phyloP scores from a whole-genome alignment of 306 rosid genomes.

The Datisca glomerata region DNA sequence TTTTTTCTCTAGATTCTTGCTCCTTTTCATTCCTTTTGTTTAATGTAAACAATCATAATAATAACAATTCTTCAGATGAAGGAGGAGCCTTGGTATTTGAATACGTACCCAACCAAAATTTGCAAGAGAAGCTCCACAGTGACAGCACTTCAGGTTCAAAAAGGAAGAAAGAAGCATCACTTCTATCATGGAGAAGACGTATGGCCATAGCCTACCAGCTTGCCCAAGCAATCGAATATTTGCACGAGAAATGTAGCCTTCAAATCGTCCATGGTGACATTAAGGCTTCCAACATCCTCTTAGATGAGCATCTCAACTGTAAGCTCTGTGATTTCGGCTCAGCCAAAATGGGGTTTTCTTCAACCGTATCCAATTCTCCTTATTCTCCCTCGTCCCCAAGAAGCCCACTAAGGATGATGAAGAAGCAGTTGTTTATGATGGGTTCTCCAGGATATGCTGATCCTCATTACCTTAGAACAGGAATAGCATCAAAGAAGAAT shows the following conservation, averaged over 20 bases:
- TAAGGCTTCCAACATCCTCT: constrained; percentile 32
- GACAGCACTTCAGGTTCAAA: no score
- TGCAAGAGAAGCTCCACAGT: constrained; percentile 35
- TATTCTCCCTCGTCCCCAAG: constrained; percentile 5
- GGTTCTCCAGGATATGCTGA: constrained; percentile 51
- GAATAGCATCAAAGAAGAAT: constrained; percentile 43
- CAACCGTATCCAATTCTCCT: constrained; percentile 12
- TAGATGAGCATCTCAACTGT: constrained; percentile 23
- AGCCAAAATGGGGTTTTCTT: constrained; percentile 39
- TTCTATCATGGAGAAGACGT: constrained; percentile 29
- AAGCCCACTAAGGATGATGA: constrained; percentile 9
- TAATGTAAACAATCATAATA: no score
- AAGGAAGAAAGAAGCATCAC: not conserved
- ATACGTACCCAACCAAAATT: constrained; percentile 25
- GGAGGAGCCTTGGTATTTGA: constrained; percentile 35
- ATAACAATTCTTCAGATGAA: no score
- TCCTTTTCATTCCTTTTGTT: not conserved
- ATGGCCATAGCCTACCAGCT: constrained; percentile 28
- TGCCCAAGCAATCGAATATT: constrained; percentile 25
- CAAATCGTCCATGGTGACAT: constrained; percentile 44
- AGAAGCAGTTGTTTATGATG: constrained; percentile 30
- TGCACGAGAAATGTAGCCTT: constrained; percentile 24
- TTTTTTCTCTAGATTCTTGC: not conserved
- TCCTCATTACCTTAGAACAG: constrained; percentile 38
- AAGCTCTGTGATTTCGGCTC: constrained; percentile 44